phyloP scores from a whole-genome alignment of 1,284 basidiomycete genomes.

The Ustilago trichophora region DNA sequence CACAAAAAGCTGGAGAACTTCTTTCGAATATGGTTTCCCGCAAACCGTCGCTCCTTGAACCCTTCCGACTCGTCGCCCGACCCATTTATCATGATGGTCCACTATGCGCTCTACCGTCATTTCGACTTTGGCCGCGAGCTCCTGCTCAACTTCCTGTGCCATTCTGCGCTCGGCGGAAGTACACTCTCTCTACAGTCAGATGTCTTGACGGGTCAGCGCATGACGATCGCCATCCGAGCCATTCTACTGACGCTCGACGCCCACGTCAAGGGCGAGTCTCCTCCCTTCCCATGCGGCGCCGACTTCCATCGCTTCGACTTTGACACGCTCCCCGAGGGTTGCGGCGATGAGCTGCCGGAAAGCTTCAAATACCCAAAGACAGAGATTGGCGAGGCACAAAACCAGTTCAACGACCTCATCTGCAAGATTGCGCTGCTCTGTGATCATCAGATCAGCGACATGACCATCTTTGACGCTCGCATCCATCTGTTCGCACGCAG shows the following conservation, averaged over 20 bases:
- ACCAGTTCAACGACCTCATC: constrained; percentile 74
- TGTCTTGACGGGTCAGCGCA: constrained; percentile 68
- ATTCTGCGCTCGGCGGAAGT: constrained; percentile 49
- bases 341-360: constrained; percentile 52
- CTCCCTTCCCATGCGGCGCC: constrained; percentile 77
- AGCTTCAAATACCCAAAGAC: constrained; percentile 69
- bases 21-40: constrained; percentile 81
- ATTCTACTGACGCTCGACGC: constrained; percentile 77
- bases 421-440: constrained; percentile 75
- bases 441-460: constrained; percentile 76
- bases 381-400: constrained; percentile 80
- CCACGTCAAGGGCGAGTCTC: constrained; percentile 76
- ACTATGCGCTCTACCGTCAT: constrained; percentile 84
- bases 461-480: constrained; percentile 86
- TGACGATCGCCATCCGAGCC: constrained; percentile 80
- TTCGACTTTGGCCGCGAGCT: constrained; percentile 86
- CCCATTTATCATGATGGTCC: constrained; percentile 80
- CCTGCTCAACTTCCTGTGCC: constrained; percentile 70
- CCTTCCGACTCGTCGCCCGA: constrained; percentile 81
- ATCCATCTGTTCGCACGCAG: constrained; percentile 70
- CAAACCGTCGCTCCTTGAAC: constrained; percentile 74
- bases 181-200: constrained; percentile 60
- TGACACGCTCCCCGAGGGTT: constrained; percentile 37
- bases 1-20: constrained; percentile 80
- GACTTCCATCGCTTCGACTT: constrained; percentile 74